Conservation (phyloP, 2,329 filamentous ascomycete species). For the Albophoma yamanashiensis region DNA sequence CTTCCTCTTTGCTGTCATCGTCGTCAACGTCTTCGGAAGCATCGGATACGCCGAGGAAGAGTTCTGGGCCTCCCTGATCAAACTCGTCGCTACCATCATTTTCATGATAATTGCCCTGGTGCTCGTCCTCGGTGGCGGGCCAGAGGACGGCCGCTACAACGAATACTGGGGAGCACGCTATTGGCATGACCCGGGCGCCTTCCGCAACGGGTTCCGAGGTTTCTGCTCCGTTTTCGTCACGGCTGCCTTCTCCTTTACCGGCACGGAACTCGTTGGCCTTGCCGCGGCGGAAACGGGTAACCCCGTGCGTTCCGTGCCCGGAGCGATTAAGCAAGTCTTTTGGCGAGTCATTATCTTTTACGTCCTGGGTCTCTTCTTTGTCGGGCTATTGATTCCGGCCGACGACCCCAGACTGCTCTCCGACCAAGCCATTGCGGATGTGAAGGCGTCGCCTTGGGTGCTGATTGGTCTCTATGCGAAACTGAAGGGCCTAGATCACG, state of each 20-base stretch:
- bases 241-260: constrained; percentile 57
- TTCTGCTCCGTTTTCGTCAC: constrained; percentile 61
- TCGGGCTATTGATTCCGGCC: constrained; percentile 33
- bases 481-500: constrained; percentile 34
- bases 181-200: constrained; percentile 37
- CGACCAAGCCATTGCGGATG: constrained; percentile 30
- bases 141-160: constrained; percentile 28
- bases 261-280: constrained; percentile 59
- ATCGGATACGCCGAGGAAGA: constrained; percentile 44
- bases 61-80: constrained; percentile 43
- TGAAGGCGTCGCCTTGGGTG: constrained; percentile 37
- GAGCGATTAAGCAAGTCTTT: constrained; percentile 66
- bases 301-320: constrained; percentile 60
- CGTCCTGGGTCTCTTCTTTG: constrained; percentile 35
- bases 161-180: constrained; percentile 31
- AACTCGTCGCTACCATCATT: constrained; percentile 44
- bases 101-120: constrained; percentile 53
- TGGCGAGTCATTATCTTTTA: constrained; percentile 44
- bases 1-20: constrained; percentile 36
- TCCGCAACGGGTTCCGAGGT: constrained; percentile 60
- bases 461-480: constrained; percentile 35
- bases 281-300: constrained; percentile 59
- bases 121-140: constrained; percentile 47
- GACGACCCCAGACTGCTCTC: constrained; percentile 32
- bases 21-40: constrained; percentile 45